phyloP scores from a whole-genome alignment of 2,329 filamentous ascomycete genomes.

The Calonectria hawksworthii region DNA sequence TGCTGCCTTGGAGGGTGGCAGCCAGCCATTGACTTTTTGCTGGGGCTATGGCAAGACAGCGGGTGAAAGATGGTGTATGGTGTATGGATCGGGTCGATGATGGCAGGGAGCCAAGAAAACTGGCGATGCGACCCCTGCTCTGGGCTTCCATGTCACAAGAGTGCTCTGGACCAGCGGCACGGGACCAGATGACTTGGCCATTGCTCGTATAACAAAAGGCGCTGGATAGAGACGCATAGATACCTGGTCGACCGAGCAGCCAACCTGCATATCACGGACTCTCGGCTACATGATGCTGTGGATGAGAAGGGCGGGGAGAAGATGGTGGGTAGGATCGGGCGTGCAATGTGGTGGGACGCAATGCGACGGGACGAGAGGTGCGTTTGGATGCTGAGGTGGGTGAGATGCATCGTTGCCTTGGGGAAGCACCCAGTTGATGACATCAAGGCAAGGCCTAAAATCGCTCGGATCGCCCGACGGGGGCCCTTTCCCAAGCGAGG shows the following conservation, averaged over 20 bases:
- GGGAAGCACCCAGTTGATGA: conserved; percentile 12
- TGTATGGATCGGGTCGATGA: not conserved
- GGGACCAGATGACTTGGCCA: not conserved
- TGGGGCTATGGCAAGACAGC: not conserved
- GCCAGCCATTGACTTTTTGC: conserved; percentile 27
- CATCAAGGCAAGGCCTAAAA: conserved; percentile 5
- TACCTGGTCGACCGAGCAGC: conserved; percentile 14
- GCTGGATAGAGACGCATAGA: not conserved
- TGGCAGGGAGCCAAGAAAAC: not conserved
- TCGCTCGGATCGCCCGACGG: not conserved
- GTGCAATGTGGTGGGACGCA: not conserved
- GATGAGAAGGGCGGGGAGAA: not conserved
- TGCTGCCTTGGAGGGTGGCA: conserved; percentile 33
- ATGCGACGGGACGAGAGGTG: not conserved
- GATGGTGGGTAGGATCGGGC: conserved; percentile 11
- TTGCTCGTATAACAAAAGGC: not conserved
- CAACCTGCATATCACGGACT: conserved; percentile 23
- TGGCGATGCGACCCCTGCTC: not conserved
- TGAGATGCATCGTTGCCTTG: conserved; percentile 5
- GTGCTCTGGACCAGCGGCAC: not conserved
- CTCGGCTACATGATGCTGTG: conserved; percentile 18
- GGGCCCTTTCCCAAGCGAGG: not conserved
- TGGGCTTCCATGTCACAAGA: not conserved
- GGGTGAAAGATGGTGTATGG: not conserved
- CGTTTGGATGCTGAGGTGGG: not conserved